Conservation (phyloP, 345 rosid genomes). For the Atalantia buxifolia region DNA sequence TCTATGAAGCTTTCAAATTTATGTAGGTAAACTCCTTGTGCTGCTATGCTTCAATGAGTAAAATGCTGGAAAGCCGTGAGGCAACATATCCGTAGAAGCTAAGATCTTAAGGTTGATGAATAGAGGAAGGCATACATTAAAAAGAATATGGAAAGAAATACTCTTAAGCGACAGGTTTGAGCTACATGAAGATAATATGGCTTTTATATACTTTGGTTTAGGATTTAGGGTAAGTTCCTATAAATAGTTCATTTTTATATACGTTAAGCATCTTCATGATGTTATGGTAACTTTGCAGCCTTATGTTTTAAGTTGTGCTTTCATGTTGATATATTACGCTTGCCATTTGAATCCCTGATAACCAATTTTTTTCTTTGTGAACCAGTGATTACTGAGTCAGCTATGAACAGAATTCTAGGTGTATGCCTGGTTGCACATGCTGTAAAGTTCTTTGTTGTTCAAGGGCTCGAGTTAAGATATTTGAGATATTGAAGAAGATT, state of each 20-base stretch:
- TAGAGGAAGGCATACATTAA: neutral
- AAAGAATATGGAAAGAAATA: neutral
- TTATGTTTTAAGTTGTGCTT: neutral
- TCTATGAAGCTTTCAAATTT: neutral
- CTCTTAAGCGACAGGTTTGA: neutral
- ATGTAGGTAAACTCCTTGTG: neutral
- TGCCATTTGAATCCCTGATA: neutral
- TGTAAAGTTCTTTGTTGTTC: constrained; percentile 42
- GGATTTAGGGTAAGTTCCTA: neutral
- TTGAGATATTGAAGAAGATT: constrained; percentile 13
- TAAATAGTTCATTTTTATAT: neutral
- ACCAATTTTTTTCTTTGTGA: constrained; percentile 12
- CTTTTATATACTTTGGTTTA: neutral
- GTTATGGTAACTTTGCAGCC: neutral
- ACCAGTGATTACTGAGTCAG: constrained; percentile 60
- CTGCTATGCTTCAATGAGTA: neutral
- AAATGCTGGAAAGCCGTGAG: neutral
- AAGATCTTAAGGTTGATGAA: neutral
- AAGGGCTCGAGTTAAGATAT: constrained; percentile 24
- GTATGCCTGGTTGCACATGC: constrained; percentile 64
- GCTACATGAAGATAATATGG: neutral
- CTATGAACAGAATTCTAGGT: constrained; percentile 47
- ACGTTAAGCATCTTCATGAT: neutral
- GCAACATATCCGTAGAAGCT: neutral
- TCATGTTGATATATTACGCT: neutral